These are phyloP conservation scores for Hyphodiscus hymeniophilus DNA, from an alignment of 495 filamentous ascomycete species.

Conservation along the genomic window DNA sequence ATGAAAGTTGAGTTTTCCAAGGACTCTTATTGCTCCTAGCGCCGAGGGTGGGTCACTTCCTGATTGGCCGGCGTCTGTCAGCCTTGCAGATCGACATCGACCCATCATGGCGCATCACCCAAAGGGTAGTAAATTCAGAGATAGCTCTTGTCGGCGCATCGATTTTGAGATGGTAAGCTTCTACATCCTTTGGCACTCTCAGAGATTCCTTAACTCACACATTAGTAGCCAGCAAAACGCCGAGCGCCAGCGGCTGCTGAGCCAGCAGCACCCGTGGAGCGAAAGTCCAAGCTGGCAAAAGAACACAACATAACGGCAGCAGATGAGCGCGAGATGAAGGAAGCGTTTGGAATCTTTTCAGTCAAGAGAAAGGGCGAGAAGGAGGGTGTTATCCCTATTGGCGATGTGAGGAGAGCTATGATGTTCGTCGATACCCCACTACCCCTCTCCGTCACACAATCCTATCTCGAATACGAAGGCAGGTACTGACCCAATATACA, in stretches of 20 bases:
- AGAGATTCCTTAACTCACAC: background rate
- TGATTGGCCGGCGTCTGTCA: too few relatives aligned
- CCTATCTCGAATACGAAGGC: background rate
- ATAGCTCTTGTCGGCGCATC: background rate
- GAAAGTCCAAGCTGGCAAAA: conserved; percentile 77
- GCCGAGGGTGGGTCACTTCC: too few relatives aligned
- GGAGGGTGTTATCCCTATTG: conserved; percentile 63
- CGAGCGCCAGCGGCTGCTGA: conserved; percentile 10
- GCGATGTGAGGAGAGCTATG: conserved; percentile 74
- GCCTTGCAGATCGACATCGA: too few relatives aligned
- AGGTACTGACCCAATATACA: too few relatives aligned
- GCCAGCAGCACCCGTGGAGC: conserved; percentile 29
- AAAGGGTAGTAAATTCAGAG: too few relatives aligned
- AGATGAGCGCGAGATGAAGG: conserved; percentile 83
- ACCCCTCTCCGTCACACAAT: background rate
- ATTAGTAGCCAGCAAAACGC: conserved; percentile 32
- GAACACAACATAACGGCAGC: conserved; percentile 74
- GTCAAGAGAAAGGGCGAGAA: conserved; percentile 59
- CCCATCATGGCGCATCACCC: too few relatives aligned
- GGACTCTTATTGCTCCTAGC: too few relatives aligned
- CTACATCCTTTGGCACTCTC: background rate
- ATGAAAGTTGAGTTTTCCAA: too few relatives aligned
- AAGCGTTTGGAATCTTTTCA: conserved; percentile 80
- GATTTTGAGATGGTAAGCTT: conserved; percentile 8
- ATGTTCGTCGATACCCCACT: conserved; percentile 45